Base-by-base conservation (phyloP, 2,329 filamentous ascomycete species). In the Stagonosporopsis rhizophila region DNA sequence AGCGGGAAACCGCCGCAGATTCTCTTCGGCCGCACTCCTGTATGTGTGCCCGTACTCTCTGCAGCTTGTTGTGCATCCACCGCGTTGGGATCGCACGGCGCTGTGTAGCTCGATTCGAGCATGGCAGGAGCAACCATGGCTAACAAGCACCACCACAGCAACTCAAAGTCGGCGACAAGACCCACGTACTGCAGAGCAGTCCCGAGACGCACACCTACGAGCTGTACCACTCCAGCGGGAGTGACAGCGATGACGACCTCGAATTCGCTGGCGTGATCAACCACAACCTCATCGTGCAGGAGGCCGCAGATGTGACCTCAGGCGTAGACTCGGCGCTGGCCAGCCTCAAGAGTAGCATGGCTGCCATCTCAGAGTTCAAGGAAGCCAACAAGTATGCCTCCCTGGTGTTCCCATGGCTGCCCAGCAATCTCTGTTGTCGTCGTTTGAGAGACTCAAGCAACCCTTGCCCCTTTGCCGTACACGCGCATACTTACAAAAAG, bases 241-340 rank as follows among this genome's bases (percentile, higher is more conserved):
- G 71, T 59, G 71, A 73, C 52, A 52, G 59, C 61, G 75, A 79
- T 51, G 73, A 78, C 54, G 72, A 78, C 59, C 72, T 86, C 67
- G 81, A 81, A 56, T 87, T 87, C 65, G 76, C 81, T 23, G 84
- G 84, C 39, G 70, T 84, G 22, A 76, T 87, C 63, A 85, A 82
- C 70, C 84, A 88, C 68, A 82, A 77, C 59, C 78, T 87, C 32
- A 79, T 72, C 6, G 80, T 85, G 32, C 79, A 83, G 66, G 82
- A 82, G 72, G 81, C 81, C 35, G 79, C 82, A 69, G 78, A 82
- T 69, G 82, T 79, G 32, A 83, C 81, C 39, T 81, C 82, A 25
- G 83, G 82, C 58, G 81, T 81, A 35, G 86, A 88, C 70, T 81
- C 83, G 57, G 86, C 86, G 25, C 73, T 88, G 71, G 83, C 83